Conservation (phyloP, 768 basidiomycete genomes). For the Cystobasidium tubakii region DNA sequence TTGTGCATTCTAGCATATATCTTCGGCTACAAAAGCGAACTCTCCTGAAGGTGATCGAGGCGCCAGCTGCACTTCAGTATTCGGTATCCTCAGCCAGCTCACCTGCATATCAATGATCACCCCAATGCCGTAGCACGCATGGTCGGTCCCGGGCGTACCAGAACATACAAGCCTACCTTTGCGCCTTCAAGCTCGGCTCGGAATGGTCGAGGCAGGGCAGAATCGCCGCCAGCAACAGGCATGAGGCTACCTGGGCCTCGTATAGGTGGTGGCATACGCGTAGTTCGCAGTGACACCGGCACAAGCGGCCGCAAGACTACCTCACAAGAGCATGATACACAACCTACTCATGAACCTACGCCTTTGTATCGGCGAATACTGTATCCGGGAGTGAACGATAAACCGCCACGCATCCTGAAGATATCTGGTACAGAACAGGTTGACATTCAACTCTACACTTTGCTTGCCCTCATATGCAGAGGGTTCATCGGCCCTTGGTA, state of each 20-base stretch:
- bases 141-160: too few relatives aligned
- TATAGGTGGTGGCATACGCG: constrained; percentile 7
- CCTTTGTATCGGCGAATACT: not conserved
- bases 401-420: not conserved
- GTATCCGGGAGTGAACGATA: not conserved
- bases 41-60: too few relatives aligned
- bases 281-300: not conserved
- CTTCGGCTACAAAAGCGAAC: too few relatives aligned
- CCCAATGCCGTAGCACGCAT: too few relatives aligned
- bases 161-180: too few relatives aligned
- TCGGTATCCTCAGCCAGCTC: too few relatives aligned
- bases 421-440: constrained; percentile 24
- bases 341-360: not conserved
- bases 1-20: too few relatives aligned
- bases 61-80: too few relatives aligned
- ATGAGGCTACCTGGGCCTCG: not conserved
- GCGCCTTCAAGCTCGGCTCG: too few relatives aligned
- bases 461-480: constrained; percentile 42
- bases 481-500: constrained; percentile 44
- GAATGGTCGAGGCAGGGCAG: not conserved
- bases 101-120: too few relatives aligned
- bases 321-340: not conserved
- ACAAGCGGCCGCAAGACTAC: not conserved
- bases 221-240: not conserved
- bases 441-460: constrained; percentile 40